A percentile compares a stretch with the other conserved stretches of the same genome.
Conservation (phyloP, 1,284 basidiomycete genomes). For the Psilocybe mexicana region DNA sequence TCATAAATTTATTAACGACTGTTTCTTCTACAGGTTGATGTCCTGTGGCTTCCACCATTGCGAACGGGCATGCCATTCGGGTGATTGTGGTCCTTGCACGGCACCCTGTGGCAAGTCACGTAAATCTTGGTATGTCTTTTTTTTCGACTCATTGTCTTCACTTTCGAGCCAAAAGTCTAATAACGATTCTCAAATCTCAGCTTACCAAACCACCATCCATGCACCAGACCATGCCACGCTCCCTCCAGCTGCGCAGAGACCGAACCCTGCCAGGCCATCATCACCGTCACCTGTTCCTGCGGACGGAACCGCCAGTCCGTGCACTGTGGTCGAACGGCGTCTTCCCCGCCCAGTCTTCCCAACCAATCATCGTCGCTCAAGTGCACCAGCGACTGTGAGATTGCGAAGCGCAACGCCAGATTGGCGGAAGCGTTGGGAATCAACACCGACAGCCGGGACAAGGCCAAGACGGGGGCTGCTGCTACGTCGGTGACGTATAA, state of each 20-base stretch:
- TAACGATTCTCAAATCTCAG: slow-evolving; percentile 31
- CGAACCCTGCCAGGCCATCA: slow-evolving; percentile 67
- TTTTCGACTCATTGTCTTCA: not conserved
- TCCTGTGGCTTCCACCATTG: slow-evolving; percentile 87
- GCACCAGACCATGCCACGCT: slow-evolving; percentile 79
- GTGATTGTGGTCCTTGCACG: slow-evolving; percentile 75
- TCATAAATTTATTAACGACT: slow-evolving; percentile 3
- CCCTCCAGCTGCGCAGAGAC: slow-evolving; percentile 81
- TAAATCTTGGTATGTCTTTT: slow-evolving; percentile 65
- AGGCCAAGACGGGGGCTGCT: slow-evolving; percentile 19
- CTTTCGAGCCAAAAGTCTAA: not conserved
- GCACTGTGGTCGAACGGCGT: slow-evolving; percentile 63
- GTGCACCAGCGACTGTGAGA: slow-evolving; percentile 78
- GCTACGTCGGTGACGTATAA: slow-evolving; percentile 50
- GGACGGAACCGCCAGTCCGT: slow-evolving; percentile 75
- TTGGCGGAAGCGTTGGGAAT: slow-evolving; percentile 91
- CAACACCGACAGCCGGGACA: slow-evolving; percentile 42
- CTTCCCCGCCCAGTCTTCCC: slow-evolving; percentile 37
- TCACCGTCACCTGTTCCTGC: slow-evolving; percentile 77
- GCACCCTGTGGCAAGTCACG: slow-evolving; percentile 82
- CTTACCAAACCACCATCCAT: slow-evolving; percentile 66
- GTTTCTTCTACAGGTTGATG: slow-evolving; percentile 48
- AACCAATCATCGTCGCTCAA: slow-evolving; percentile 48
- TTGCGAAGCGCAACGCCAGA: slow-evolving; percentile 82
- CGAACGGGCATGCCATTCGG: slow-evolving; percentile 76